Base-by-base conservation (phyloP, 352 stramenopile genomes). In the Phytopythium mirpurense region DNA sequence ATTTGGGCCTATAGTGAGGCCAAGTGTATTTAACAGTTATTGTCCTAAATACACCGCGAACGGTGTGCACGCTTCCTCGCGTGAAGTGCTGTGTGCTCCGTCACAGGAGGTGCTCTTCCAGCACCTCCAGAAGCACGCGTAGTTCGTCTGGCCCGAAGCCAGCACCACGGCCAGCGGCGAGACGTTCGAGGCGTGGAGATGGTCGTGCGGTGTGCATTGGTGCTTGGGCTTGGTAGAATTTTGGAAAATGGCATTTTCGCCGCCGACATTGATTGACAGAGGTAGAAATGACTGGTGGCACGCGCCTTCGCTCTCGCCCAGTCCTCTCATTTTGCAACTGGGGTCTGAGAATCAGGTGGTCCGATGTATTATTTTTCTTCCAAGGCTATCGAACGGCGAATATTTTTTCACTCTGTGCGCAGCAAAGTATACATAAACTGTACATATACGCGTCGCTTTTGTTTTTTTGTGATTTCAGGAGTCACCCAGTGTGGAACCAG, bases 371-470 rank as follows among this genome's bases (percentile, higher is more conserved):
- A 41, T 41, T 41, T 41, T 21, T 41, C 35, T 41, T 41, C 35
- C 35, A 41, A 41, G 35, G 35, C 35, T 21, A 16, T 41, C 35
- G 16, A 41, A 41, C 35, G 35, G 19, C 35, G 35, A 41, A 21
- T 14, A 41, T 41, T 42, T 42, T 42, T 42, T 42, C 36, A 42
- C 23, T 42, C 4, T 42, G 18, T 42, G 36, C 36, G 36, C 11
- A 42, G 36, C 36, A 42, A 42, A 24, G 36, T 42, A 42, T 42
- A 12, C n/a, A 42, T 42, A 42, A 42, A 42, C 36, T 23, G 36
- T 42, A 42, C 36, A 42, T 42, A 42, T 42, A 42, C 36, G 36
- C 36, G 36, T 42, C 29, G 29, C 29, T 42, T 42, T 42, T 42
- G 16, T n/a, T 23, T 42, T 42, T 42, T 42, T 42, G 36, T 42